Evolutionary conservation across 495 filamentous ascomycete species (phyloP).

Genomic region (Pseudoneurospora amorphoporcata): DNA sequence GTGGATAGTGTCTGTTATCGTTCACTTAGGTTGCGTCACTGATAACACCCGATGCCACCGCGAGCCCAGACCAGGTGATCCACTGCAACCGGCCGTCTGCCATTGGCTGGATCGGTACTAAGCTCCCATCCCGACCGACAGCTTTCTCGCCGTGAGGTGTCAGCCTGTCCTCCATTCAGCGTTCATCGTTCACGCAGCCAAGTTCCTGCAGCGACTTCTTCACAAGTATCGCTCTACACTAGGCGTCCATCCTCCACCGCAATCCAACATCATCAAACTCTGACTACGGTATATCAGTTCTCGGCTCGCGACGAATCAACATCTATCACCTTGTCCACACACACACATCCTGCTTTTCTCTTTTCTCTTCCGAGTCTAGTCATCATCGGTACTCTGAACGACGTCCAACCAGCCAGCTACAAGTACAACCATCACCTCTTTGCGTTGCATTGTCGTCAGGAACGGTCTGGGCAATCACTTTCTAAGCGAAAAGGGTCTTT

Average conservation of each 20-base stretch:
- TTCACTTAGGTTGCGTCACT: slow-evolving; percentile 22
- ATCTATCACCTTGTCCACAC: not conserved
- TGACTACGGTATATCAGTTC: not conserved
- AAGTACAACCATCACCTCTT: not conserved
- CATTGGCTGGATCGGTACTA: not conserved
- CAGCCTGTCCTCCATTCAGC: not conserved
- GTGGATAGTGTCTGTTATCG: slow-evolving; percentile 10
- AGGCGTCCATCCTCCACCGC: not conserved
- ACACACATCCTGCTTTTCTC: not conserved
- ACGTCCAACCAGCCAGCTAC: not conserved
- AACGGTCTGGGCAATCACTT: not conserved
- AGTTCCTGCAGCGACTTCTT: not conserved
- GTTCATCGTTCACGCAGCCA: not conserved
- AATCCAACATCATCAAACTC: not conserved
- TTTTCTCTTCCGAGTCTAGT: not conserved
- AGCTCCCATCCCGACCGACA: not conserved
- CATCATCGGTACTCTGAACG: not conserved
- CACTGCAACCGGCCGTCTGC: not conserved
- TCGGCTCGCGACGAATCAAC: not conserved
- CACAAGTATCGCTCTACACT: not conserved
- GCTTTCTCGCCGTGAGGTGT: not conserved
- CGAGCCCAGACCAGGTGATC: not conserved
- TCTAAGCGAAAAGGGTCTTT: not conserved
- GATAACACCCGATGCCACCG: slow-evolving; percentile 18
- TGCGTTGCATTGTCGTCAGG: not conserved